Evolutionary conservation across 202 grass and related monocot genomes (phyloP), one percentile per base, ranked within the genome.

Genomic region (Zizania palustris): DNA sequence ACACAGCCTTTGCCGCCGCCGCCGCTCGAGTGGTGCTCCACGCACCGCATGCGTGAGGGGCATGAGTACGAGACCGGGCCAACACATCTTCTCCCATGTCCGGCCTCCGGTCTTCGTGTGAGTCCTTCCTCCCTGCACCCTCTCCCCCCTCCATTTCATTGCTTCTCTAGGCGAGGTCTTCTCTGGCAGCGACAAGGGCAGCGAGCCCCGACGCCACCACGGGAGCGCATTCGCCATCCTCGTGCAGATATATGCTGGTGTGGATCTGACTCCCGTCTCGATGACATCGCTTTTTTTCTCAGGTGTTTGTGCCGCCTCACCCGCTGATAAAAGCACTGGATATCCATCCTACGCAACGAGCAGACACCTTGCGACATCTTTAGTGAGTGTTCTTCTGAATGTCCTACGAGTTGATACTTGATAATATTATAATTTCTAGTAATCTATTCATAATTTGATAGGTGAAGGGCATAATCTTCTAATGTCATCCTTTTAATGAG

Each of bases 271-370:
- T 48, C 7, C 83, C 49, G 60, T 51, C 36, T 37, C 43, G 18
- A 9, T 4, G 68, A 42, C 39, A 48, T 21, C 67, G 66, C 75
- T 79, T 42, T 67, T 53, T 77, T 16, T 22, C 79, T 51, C 74
- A 99, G 91, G 92, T 99, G 68, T 92, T 99, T 72, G 91, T 99
- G 59, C 96, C 91, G 35, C 92, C 96, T 35, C 96, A 99, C 79
- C 91, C 96, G 36, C 73, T 95, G 89, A 95, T 99, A 59, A 99
- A 99, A 99, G 75, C 96, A 99, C 41, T 92, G 91, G 92, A 78
- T 93, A 78, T 95, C 96, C 68, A 89, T 95, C 41, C 91, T 99
- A 58, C 90, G 96, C 80, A 99, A 99, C 54, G 96, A 95, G 78
- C 92, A 95, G 81, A 95, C 96, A 41, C 96, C 96, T 56, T 90